Evolutionary conservation across 1,139 yeast genomes (phyloP), one percentile per base, ranked within the genome.

Genomic region (Pichia sp.): DNA sequence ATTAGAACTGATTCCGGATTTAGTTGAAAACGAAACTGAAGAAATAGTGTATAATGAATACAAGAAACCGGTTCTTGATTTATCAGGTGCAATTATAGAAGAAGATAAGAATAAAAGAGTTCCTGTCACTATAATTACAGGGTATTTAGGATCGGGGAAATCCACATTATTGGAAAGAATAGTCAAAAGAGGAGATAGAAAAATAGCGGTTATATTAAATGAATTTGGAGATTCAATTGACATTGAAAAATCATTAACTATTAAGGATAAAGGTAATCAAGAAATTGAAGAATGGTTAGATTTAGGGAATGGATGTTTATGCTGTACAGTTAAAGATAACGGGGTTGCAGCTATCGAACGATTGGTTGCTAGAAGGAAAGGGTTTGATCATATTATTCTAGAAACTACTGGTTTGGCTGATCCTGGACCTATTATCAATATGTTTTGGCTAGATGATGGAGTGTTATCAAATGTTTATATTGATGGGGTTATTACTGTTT

Each of bases 331-430:
- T 24, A 89, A 88, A 63, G 97, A 90, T 62, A 85, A 82, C 50
- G 98, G 98, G 7, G 97, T 92, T 1, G 73, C 83, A 36, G 99
- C 99, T 0, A 89, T 92, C 52, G 99, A 92, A 64, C 80, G 87
- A 52, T 74, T 92, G 58, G 82, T 92, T 57, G 84, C 80, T 43
- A 76, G 82, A 43, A 83, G 79, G 40, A 76, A 75, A 47, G 65
- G 60, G 1, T 90, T 92, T 51, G 98, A 94, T 64, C 86, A 92
- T 61, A 89, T 92, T 26, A 66, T 92, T 26, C 69, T 94, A 48
- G 99, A 92, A 63, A 94, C 99, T 0, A 88, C 97, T 0, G 99
- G 99, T 0, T 74, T 94, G n/a, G 98, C 99, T 0, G 97, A 92
- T 62, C 98, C 98, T 0, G 97, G 85, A 0, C 97, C 97, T 0